These are phyloP conservation scores for Beauveria asiatica DNA, from an alignment of 2,329 filamentous ascomycete species.

Conservation along the genomic window DNA sequence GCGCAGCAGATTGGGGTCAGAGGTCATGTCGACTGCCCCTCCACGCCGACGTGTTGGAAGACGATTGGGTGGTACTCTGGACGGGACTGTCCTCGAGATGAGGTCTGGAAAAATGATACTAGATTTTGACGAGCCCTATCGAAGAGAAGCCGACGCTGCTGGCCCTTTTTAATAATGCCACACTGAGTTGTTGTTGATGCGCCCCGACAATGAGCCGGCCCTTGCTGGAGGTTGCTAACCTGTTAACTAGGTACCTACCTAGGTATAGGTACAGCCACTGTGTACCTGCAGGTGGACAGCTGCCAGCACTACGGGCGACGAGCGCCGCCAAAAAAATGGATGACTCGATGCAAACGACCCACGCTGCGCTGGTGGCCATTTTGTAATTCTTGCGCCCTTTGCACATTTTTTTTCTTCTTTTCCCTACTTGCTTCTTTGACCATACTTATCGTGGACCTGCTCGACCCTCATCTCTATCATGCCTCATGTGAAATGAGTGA, in stretches of 20 bases:
- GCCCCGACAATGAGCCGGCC: constrained; percentile 27
- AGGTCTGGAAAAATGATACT: not conserved
- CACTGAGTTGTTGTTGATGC: constrained; percentile 11
- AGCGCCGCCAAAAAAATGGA: constrained; percentile 1
- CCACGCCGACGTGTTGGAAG: not conserved
- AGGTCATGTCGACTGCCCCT: constrained; percentile 18
- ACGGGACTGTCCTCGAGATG: not conserved
- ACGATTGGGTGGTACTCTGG: not conserved
- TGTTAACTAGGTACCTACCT: too few species aligned
- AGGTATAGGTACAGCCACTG: too few species aligned
- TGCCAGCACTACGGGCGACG: not conserved
- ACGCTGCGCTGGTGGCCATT: not conserved
- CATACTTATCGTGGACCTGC: not conserved
- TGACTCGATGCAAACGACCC: constrained; percentile 5
- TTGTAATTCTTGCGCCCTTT: constrained; percentile 1
- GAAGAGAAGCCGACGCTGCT: not conserved
- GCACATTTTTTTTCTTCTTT: not conserved
- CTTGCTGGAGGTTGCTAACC: not conserved
- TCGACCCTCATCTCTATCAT: not conserved
- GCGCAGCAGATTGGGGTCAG: constrained; percentile 20
- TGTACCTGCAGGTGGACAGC: not conserved
- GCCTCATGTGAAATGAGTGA: constrained; percentile 32
- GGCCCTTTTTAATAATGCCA: not conserved
- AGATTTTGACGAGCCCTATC: not conserved
- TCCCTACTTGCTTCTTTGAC: not conserved